These are phyloP conservation scores for Solanum chacoense DNA, from an alignment of 305 asterid genomes.

Conservation along the genomic window DNA sequence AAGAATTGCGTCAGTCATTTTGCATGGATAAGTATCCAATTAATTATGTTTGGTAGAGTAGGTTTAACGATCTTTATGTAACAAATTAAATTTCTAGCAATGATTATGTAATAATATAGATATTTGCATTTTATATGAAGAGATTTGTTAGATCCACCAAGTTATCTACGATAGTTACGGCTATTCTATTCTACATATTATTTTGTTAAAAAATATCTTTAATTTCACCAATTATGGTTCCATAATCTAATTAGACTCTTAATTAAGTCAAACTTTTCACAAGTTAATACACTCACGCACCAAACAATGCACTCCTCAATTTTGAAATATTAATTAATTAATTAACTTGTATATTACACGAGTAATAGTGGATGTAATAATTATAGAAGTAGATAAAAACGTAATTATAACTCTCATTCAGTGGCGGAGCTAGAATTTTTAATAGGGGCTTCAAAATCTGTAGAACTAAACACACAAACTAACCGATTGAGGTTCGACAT, in stretches of 20 bases:
- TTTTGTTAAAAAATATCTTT: background rate
- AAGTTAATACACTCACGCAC: background rate
- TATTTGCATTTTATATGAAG: background rate
- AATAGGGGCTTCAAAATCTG: too few species aligned
- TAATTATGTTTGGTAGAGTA: background rate
- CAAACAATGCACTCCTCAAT: background rate
- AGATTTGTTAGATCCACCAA: background rate
- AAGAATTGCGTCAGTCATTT: background rate
- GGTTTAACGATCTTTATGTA: background rate
- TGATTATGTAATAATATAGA: background rate
- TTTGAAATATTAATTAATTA: background rate
- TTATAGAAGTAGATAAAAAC: too few species aligned
- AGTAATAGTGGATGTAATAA: background rate
- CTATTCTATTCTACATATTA: background rate
- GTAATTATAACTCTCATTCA: too few species aligned
- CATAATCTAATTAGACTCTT: background rate
- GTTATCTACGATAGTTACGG: background rate
- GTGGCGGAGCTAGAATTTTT: too few species aligned
- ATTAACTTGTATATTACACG: background rate
- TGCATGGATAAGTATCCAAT: background rate
- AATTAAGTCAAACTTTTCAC: background rate
- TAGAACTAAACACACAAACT: too few species aligned
- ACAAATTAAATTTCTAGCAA: background rate
- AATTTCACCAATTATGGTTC: background rate
- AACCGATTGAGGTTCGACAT: too few species aligned